phyloP scores from a whole-genome alignment of 331 rosid genomes.

The Stylosanthes scabra region DNA sequence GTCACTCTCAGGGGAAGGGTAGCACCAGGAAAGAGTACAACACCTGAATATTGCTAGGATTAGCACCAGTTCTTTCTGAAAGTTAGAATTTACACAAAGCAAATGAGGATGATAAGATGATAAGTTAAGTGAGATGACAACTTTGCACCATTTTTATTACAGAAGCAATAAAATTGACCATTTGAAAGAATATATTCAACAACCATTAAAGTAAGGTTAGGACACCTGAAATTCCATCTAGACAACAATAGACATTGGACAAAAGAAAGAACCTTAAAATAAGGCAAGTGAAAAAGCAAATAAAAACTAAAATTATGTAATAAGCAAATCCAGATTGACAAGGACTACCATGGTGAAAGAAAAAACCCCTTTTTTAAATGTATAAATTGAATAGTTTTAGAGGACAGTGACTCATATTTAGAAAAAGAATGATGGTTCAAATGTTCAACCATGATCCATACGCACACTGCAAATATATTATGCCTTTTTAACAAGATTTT shows the following conservation, averaged over 20 bases:
- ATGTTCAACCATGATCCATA: neutral
- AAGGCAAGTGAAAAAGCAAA: slow-evolving; percentile 4
- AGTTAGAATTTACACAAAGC: slow-evolving; percentile 32
- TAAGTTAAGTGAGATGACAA: slow-evolving; percentile 8
- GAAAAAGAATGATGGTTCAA: neutral
- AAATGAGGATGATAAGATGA: slow-evolving; percentile 10
- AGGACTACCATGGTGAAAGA: neutral
- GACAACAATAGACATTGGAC: too few species aligned
- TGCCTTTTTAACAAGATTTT: neutral
- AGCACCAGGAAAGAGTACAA: slow-evolving; percentile 91
- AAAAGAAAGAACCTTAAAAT: neutral
- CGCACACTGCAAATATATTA: neutral
- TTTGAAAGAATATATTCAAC: slow-evolving; percentile 13
- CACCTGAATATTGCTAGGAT: slow-evolving; percentile 61
- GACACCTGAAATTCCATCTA: slow-evolving; percentile 1
- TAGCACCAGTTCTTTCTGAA: slow-evolving; percentile 25
- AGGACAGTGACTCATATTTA: neutral
- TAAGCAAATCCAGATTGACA: neutral
- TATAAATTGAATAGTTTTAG: too few species aligned
- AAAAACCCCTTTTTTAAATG: neutral
- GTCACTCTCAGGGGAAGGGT: slow-evolving; percentile 75
- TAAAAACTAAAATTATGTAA: neutral
- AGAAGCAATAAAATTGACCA: slow-evolving; percentile 21
- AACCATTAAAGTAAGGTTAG: slow-evolving; percentile 1
- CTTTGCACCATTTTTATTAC: slow-evolving; percentile 3